These are phyloP conservation scores for Amylostereum chailletii DNA, from an alignment of 1,284 basidiomycete genomes.

Conservation along the genomic window DNA sequence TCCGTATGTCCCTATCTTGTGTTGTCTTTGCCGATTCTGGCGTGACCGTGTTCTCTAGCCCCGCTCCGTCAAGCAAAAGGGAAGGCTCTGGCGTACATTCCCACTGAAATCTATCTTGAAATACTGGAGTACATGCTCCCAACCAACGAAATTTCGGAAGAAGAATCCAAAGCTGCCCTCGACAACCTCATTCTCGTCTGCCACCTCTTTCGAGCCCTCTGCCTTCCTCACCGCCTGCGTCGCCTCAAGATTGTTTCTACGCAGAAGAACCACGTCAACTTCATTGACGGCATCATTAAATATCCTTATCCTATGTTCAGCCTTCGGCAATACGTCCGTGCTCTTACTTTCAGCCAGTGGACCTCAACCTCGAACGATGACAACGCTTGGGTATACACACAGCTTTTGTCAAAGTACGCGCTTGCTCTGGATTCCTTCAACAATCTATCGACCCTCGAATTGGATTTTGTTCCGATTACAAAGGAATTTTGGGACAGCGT, in stretches of 20 bases:
- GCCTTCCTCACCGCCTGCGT: constrained; percentile 1
- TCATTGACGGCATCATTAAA: background rate
- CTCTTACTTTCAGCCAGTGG: background rate
- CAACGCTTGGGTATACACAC: background rate
- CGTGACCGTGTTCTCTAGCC: too few relatives aligned
- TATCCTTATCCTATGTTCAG: background rate
- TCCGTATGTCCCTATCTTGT: too few relatives aligned
- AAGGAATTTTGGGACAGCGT: background rate
- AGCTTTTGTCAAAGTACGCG: background rate
- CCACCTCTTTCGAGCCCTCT: constrained; percentile 29
- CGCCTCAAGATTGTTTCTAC: constrained; percentile 4
- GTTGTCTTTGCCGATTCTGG: too few relatives aligned
- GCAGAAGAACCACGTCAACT: constrained; percentile 2
- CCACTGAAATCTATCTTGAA: background rate
- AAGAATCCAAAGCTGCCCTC: constrained; percentile 15
- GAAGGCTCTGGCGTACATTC: too few relatives aligned
- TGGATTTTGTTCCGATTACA: background rate
- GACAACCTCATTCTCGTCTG: constrained; percentile 30
- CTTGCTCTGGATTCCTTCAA: background rate
- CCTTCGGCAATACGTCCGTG: background rate
- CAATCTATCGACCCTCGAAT: background rate
- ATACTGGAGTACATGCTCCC: background rate
- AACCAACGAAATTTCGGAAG: background rate
- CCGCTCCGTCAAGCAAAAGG: too few relatives aligned
- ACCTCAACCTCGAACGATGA: background rate